A percentile compares a stretch with the other conserved stretches of the same genome.
Evolutionary conservation across 2,329 filamentous ascomycete species (phyloP).

Genomic region (Microcyclospora pomicola): DNA sequence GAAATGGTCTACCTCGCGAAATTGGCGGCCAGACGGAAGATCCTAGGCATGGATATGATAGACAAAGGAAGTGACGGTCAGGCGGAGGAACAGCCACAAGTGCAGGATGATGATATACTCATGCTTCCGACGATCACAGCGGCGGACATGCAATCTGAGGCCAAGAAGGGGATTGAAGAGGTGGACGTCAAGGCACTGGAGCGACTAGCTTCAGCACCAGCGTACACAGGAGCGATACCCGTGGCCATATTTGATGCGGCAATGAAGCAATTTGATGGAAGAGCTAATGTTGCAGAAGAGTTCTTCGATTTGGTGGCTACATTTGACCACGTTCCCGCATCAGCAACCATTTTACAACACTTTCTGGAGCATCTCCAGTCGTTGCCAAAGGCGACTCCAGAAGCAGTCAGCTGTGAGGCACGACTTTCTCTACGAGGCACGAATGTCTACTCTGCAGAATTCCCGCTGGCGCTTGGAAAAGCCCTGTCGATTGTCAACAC

Average conservation of each 20-base stretch:
- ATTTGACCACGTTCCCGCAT: constrained; percentile 54
- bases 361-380: constrained; percentile 49
- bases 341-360: constrained; percentile 55
- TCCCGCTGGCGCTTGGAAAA: constrained; percentile 56
- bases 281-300: constrained; percentile 49
- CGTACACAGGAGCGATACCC: constrained; percentile 84
- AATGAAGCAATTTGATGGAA: constrained; percentile 61
- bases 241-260: constrained; percentile 82
- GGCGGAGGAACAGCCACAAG: constrained; percentile 28
- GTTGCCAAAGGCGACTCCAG: constrained; percentile 40
- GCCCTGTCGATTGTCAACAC: constrained; percentile 50
- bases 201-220: constrained; percentile 57
- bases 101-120: constrained; percentile 40
- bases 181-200: constrained; percentile 44
- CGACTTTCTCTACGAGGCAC: constrained; percentile 56
- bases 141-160: constrained; percentile 46
- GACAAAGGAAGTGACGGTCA: constrained; percentile 25
- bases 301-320: constrained; percentile 70
- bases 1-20: constrained; percentile 87
- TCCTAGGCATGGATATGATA: constrained; percentile 47
- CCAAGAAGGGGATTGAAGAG: constrained; percentile 34
- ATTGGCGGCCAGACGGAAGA: constrained; percentile 58
- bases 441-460: constrained; percentile 49
- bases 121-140: constrained; percentile 45
- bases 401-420: constrained; percentile 53